Evolutionary conservation across 768 basidiomycete genomes (phyloP), one percentile per base, ranked within the genome.

Genomic region (Xerocomus potaroensis): DNA sequence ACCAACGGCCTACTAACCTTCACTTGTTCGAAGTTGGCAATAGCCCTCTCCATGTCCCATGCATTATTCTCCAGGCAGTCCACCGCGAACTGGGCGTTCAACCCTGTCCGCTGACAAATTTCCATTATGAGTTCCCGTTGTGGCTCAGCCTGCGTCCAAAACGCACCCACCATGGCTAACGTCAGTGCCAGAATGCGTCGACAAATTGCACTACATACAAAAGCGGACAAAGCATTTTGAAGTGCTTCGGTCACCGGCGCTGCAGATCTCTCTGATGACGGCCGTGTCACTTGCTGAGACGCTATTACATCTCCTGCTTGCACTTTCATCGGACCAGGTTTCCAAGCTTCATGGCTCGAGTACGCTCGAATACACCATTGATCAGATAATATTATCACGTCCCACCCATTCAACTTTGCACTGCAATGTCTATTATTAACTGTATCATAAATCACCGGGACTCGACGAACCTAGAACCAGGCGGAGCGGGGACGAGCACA

Each of bases 361-460:
- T 90, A 95, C n/a, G 73, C 76, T 33, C 93, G 84, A 46, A 97
- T 72, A 30, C 80, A 81, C 68, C 85, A 80, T 53, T 90, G 82
- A 66, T 99, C 96, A 14, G 92, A 96, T 3, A 97, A 72, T 56
- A 98, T 84, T 47, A 82, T 72, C 48, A 91, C 87, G 40, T 90
- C 84, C 96, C 96, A 99, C 11, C 93, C 91, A 44, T 78, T 82
- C 43, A 74, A 56, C 60, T 82, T 84, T 4, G 95, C 92, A 29
- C 93, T 84, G 41, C 48, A 41, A 43, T 46, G 14, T 54, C 50
- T 35, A 41, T 48, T 54, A 51, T 39, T 49, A 33, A 29, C n/a
- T 24, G 30, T 23, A 36, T 43, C 14, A 18, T 46, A 26, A 11
- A 27, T 24, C 27, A 48, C 15, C 31, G 18, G 40, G 39, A 47